Base-by-base conservation (phyloP, 768 basidiomycete genomes). In the Pleurotus giganteus region DNA sequence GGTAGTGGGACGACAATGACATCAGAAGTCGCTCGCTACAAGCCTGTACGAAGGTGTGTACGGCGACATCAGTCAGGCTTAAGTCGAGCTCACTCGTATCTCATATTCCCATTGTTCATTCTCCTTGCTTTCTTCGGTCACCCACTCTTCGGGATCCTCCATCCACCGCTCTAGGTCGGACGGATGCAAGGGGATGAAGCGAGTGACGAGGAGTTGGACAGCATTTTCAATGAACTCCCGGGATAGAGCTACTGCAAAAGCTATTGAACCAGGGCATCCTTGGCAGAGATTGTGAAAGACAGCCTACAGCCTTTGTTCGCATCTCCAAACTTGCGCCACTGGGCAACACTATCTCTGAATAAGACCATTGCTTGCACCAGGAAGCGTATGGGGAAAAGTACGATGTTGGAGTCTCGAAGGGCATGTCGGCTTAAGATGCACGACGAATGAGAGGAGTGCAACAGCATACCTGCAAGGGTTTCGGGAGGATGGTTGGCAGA, bases 91-190 rank as follows among this genome's bases (percentile, higher is more conserved):
- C 63, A 96, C 94, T 59, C 96, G 80, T 56, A 97, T 83, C 62
- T 96, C 93, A 63, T 82, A 98, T 62, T 94, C 88, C 94, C 95
- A 98, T 55, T 90, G 84, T 34, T 95, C 94, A 39, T 85, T 89
- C 59, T 94, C 93, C 59, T 86, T 86, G 56, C 93, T 92, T 69
- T 98, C 94, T 8, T 83, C 69, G 56, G 92, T 91, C 9, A 96
- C 82, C 92, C 94, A 99, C 62, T 95, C 91, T 73, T 99, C 96
- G 0, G 95, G 94, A 65, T 95, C 92, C 13, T 80, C 78, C 71
- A 86, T 77, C 91, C 95, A 94, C 4, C 79, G 80, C 59, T 92
- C 84, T 8, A 98, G 77, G 67, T 98, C 96, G 1, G 78, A 71
- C 4, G 88, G 78, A 52, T 88, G 88, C 42, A 99, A 74, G 11